Evolutionary conservation across 805 yeast genomes (phyloP), one percentile per base, ranked within the genome.

Genomic region (Danielia oregonensis): DNA sequence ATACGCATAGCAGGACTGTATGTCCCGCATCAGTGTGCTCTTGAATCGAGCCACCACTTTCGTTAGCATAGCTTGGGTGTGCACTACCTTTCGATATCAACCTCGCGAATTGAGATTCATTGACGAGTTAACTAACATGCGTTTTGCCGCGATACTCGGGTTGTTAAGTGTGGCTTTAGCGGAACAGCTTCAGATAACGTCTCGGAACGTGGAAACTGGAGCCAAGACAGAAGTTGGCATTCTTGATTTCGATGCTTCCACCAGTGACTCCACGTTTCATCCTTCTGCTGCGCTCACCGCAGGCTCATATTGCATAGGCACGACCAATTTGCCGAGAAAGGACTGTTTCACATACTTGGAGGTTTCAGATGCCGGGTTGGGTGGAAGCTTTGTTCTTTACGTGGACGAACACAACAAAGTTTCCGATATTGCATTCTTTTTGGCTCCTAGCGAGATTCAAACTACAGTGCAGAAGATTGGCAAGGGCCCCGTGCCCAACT

Each of bases 301-400:
- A 7, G 51, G 48, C 10, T 48, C 30, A 6, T 51, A 51, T 39
- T 58, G 63, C 31, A 30, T 63, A 29, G 68, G 70, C 9, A 61
- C 70, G 16, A 37, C 44, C 5, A 63, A 57, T 32, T 26, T 62
- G 5, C 37, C 44, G 5, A 39, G 47, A 33, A 51, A 52, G 19
- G 60, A 52, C n/a, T 66, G 72, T 34, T 62, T 67, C 36, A 37
- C 54, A 5, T 54, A 47, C 17, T 37, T 33, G 24, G 44, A 46
- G 28, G 18, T 30, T 17, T 28, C 22, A 6, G 16, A 16, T 8
- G 29, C 15, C 9, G 15, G 10, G 4, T 28, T 44, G 11, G 29
- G 18, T 6, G 51, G 51, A 4, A 26, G 31, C 6, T 46, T 46
- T 32, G 37, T 27, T 5, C 19, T 42, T 4, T 22, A 21, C 13